Evolutionary conservation across 2,329 filamentous ascomycete genomes (phyloP), one percentile per base, ranked within the genome.

Genomic region (Fonsecaea pedrosoi): DNA sequence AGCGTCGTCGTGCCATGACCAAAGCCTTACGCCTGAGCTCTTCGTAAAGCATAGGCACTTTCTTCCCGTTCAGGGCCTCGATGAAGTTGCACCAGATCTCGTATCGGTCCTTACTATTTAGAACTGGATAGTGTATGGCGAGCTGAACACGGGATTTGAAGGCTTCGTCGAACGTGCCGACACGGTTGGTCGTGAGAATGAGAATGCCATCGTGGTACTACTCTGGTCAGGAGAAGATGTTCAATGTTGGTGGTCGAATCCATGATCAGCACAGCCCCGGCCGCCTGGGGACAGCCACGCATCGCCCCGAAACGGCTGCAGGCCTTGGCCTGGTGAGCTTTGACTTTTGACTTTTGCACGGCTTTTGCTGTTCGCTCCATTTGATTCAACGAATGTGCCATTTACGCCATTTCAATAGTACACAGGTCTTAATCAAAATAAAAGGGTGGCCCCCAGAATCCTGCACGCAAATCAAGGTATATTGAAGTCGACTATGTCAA

Each of bases 161-260:
- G 0, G 92, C 93, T 70, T 96, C 92, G 73, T 97, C 93, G 73
- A 97, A 95, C 0, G 91, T 93, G 80, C 89, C 80, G 0, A 96
- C 91, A 1, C 92, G 87, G 70, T 84, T 84, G 4, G 78, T 80
- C 5, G 80, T 82, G 10, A 82, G 74, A 64, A 84, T 80, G 35
- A 83, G 74, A 55, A 82, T 81, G 7, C 80, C 81, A 66, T 80
- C 72, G 70, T 77, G 76, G 66, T 75, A 77, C 65, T 40, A 40
- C 37, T 12, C 37, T 40, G 37, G 37, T 40, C 37, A 40, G 37
- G 37, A 40, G 13, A 13, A 40, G 37, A 40, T 40, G 37, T 40
- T 40, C 10, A 13, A 13, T 4, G 37, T 40, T 10, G 37, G 37
- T 40, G 37, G 37, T 10, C 37, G 3, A 40, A 13, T 13, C 12